Evolutionary conservation across 1,284 basidiomycete genomes (phyloP), one percentile per base, ranked within the genome.

Genomic region (Inonotus hispidus): DNA sequence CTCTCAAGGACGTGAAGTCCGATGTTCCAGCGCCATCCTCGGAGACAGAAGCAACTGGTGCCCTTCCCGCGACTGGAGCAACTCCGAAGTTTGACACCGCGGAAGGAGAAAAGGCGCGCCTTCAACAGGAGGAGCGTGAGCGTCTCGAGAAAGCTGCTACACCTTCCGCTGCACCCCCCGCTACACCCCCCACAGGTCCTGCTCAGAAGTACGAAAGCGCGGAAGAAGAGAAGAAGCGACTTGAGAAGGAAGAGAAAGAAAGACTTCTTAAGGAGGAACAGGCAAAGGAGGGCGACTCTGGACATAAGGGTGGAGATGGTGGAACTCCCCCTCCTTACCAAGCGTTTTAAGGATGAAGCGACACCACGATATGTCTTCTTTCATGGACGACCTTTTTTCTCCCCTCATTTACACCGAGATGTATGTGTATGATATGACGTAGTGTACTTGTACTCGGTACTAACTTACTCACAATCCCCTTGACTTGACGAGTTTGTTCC

Each of bases 271-370:
- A 71, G 21, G 70, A 70, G 3, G 39, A 10, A 6, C 19, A 39
- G 46, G 46, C 55, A 62, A 43, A 55, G 58, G 47, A 62, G 61
- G 21, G 63, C 66, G 56, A 60, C 53, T 53, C 64, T 32, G 56
- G 57, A 62, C 29, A 58, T 45, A 23, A 43, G 23, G 50, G 23
- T 27, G 52, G 64, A 66, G 57, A 58, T 21, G 57, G 57, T 38
- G 82, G 83, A 0, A 83, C 85, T 47, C 74, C 84, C 53, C 87
- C 87, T 8, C 85, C 86, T 7, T 90, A 90, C 72, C 78, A 86
- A 68, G 85, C 84, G 67, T 69, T 82, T 59, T 79, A 64, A 77
- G 52, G 19, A 39, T 23, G 4, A 23, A 38, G 6, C 5, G 39
- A 25, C 13, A 23, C 10, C 23, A 49, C 23, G n/a, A 25, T 14